phyloP scores from a whole-genome alignment of 805 yeast genomes.

The Pichia manshurica region DNA sequence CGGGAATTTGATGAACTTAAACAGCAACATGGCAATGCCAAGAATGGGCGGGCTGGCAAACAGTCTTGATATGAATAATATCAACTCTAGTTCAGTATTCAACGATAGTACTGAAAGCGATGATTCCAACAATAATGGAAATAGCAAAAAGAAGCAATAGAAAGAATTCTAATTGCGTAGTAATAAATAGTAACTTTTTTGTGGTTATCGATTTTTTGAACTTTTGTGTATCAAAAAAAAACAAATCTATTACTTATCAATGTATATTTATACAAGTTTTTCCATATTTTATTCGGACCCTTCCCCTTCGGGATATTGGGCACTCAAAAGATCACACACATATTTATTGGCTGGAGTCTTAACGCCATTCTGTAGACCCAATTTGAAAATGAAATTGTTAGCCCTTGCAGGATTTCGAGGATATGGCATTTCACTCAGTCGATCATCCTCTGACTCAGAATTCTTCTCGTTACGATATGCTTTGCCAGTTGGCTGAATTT shows the following conservation, averaged over 20 bases:
- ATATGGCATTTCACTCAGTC: not conserved
- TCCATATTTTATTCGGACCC: too few relatives aligned
- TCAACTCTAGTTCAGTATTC: constrained; percentile 1
- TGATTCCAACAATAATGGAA: not conserved
- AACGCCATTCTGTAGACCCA: constrained; percentile 2
- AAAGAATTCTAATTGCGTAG: too few relatives aligned
- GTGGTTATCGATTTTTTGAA: too few relatives aligned
- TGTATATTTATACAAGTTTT: too few relatives aligned
- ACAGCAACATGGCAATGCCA: not conserved
- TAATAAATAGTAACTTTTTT: not conserved
- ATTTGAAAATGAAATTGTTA: constrained; percentile 2
- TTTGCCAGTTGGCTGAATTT: not conserved
- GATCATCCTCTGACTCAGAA: not conserved
- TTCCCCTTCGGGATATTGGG: not conserved
- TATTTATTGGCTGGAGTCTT: constrained; percentile 1
- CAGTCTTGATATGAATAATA: not conserved
- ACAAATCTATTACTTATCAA: too few relatives aligned
- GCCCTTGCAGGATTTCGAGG: constrained; percentile 4
- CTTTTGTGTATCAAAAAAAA: too few relatives aligned
- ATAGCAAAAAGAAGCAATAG: not conserved
- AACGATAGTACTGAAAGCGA: not conserved
- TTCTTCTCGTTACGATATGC: not conserved
- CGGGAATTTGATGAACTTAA: constrained; percentile 2
- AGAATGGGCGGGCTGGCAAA: not conserved
- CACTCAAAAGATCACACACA: constrained; percentile 2